These are phyloP conservation scores for Argentina anserina DNA, from an alignment of 306 rosid species.

Conservation along the genomic window DNA sequence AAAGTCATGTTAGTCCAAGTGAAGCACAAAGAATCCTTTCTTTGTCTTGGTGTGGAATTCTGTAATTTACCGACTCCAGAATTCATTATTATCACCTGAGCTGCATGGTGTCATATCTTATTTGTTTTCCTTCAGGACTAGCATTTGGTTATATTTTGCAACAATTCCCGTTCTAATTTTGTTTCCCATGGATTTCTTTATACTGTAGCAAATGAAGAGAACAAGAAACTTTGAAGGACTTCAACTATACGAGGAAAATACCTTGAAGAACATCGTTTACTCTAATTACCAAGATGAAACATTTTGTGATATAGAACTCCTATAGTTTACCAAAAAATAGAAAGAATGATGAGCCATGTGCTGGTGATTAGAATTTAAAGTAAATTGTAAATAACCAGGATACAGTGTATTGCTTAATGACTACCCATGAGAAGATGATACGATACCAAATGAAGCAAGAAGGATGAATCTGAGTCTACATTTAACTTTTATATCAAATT, in stretches of 20 bases:
- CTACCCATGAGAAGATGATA: background rate
- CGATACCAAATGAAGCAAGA: background rate
- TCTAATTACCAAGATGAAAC: background rate
- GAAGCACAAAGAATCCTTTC: background rate
- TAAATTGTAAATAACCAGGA: constrained; percentile 1
- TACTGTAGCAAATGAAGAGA: background rate
- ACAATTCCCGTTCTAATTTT: background rate
- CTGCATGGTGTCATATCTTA: background rate
- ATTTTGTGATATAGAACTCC: background rate
- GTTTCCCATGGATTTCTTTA: background rate
- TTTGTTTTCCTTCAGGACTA: background rate
- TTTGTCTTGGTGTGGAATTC: constrained; percentile 3
- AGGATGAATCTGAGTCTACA: background rate
- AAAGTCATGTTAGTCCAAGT: background rate
- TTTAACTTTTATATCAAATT: background rate
- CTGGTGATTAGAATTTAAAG: background rate
- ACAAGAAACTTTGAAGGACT: constrained; percentile 1
- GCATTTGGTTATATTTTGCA: background rate
- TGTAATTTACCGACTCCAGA: background rate
- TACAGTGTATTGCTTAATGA: background rate
- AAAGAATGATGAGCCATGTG: background rate
- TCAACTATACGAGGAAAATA: background rate
- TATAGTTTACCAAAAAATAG: background rate
- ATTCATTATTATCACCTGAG: background rate
- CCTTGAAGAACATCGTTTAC: background rate